Evolutionary conservation across 768 basidiomycete genomes (phyloP).

Genomic region (Tulasnella sp.): DNA sequence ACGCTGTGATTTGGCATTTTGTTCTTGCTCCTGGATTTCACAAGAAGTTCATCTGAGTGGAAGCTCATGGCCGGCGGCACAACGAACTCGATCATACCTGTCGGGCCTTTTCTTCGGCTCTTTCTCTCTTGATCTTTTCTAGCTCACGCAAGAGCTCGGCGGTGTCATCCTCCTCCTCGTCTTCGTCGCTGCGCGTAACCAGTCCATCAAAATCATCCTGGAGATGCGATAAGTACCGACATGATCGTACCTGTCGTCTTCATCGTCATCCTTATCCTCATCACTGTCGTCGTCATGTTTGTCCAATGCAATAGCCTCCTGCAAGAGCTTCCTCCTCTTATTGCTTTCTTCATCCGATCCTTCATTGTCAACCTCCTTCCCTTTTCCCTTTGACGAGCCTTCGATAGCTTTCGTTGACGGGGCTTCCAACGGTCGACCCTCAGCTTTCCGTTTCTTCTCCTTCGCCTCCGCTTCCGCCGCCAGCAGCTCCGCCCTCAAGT

Average conservation of each 20-base stretch:
- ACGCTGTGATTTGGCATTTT: constrained; percentile 50
- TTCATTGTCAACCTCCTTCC: constrained; percentile 38
- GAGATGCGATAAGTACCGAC: not conserved
- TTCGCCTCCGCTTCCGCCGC: constrained; percentile 81
- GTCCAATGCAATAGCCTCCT: constrained; percentile 82
- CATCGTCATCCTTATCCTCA: constrained; percentile 41
- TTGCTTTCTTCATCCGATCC: constrained; percentile 62
- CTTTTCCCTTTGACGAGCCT: constrained; percentile 45
- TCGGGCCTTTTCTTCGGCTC: constrained; percentile 86
- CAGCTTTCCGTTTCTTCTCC: constrained; percentile 89
- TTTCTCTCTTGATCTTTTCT: constrained; percentile 96
- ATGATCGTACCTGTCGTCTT: constrained; percentile 30
- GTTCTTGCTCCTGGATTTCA: constrained; percentile 59
- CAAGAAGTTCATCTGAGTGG: not conserved
- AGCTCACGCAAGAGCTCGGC: constrained; percentile 91
- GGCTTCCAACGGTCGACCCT: constrained; percentile 48
- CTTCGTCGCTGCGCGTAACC: constrained; percentile 46
- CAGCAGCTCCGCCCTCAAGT: constrained; percentile 78
- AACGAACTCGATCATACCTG: constrained; percentile 33
- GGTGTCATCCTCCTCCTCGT: constrained; percentile 82
- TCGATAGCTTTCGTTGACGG: constrained; percentile 37
- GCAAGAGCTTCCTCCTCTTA: constrained; percentile 82
- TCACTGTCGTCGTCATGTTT: constrained; percentile 81
- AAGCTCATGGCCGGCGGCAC: not conserved
- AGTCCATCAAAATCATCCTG: constrained; percentile 34